phyloP scores from a whole-genome alignment of 2,329 filamentous ascomycete genomes.

The Colletotrichum chlorophyti region DNA sequence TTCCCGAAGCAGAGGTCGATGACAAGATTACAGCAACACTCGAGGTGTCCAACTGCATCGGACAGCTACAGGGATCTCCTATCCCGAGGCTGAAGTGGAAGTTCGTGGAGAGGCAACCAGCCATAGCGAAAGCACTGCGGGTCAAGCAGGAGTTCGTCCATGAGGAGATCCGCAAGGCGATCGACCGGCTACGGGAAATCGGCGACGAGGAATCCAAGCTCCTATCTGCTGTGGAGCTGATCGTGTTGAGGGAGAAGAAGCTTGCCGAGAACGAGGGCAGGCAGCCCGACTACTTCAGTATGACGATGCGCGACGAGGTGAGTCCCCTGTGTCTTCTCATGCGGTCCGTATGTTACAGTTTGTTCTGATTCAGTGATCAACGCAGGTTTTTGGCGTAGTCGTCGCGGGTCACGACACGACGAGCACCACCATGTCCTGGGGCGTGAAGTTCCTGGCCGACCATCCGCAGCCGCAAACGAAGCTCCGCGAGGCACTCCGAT shows the following conservation, averaged over 20 bases:
- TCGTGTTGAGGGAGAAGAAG: slow-evolving; percentile 23
- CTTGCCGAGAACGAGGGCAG: slow-evolving; percentile 22
- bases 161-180: slow-evolving; percentile 17
- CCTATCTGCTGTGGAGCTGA: slow-evolving; percentile 24
- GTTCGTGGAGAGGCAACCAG: neutral
- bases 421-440: slow-evolving; percentile 37
- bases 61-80: slow-evolving; percentile 10
- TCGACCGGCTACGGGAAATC: slow-evolving; percentile 3
- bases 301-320: slow-evolving; percentile 22
- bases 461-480: slow-evolving; percentile 1
- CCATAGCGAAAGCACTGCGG: neutral
- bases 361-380: no score
- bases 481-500: slow-evolving; percentile 7
- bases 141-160: slow-evolving; percentile 5
- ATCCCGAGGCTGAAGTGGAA: slow-evolving; percentile 19
- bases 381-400: slow-evolving; percentile 36
- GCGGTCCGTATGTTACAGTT: no score
- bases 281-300: slow-evolving; percentile 17
- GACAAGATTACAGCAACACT: slow-evolving; percentile 22
- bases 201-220: slow-evolving; percentile 17
- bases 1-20: slow-evolving; percentile 7
- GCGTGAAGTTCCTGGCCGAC: slow-evolving; percentile 31
- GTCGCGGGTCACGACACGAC: slow-evolving; percentile 40
- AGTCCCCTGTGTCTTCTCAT: no score
- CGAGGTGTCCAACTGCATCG: slow-evolving; percentile 7